Evolutionary conservation across 768 basidiomycete species (phyloP).

Genomic region (Hirschioporus abietinus): DNA sequence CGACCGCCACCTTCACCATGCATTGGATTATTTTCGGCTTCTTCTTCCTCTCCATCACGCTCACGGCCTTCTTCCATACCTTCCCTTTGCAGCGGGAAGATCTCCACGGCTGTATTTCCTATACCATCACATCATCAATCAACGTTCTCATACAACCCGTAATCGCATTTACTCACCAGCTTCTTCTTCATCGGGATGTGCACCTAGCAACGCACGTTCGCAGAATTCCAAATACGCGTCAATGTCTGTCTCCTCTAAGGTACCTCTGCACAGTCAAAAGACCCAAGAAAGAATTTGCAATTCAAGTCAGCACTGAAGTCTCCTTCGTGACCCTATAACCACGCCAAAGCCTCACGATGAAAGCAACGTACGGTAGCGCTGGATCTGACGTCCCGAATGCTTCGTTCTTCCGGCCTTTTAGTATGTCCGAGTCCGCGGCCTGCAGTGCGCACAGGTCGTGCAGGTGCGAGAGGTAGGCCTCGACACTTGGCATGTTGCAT

Average conservation of each 20-base stretch:
- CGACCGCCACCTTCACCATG: neutral
- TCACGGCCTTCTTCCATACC: constrained; percentile 7
- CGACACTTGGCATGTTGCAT: neutral
- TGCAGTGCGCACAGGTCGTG: neutral
- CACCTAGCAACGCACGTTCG: constrained; percentile 24
- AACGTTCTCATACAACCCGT: neutral
- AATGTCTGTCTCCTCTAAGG: constrained; percentile 39
- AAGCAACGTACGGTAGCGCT: neutral
- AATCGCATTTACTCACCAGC: constrained; percentile 6
- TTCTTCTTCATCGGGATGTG: constrained; percentile 4
- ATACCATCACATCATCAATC: constrained; percentile 5
- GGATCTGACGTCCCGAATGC: neutral
- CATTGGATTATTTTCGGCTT: neutral
- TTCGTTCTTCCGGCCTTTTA: neutral
- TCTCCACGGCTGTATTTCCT: constrained; percentile 20
- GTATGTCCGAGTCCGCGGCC: neutral
- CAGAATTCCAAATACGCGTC: constrained; percentile 68
- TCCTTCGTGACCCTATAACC: neutral
- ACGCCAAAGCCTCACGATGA: neutral
- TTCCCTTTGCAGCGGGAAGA: constrained; percentile 33
- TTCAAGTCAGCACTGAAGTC: neutral
- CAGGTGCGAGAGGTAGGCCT: neutral
- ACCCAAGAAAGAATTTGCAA: neutral
- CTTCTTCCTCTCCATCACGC: too few species aligned
- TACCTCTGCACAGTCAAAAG: constrained; percentile 33